Evolutionary conservation across 2,329 filamentous ascomycete species (phyloP).

Genomic region (Aspergillus sp.): DNA sequence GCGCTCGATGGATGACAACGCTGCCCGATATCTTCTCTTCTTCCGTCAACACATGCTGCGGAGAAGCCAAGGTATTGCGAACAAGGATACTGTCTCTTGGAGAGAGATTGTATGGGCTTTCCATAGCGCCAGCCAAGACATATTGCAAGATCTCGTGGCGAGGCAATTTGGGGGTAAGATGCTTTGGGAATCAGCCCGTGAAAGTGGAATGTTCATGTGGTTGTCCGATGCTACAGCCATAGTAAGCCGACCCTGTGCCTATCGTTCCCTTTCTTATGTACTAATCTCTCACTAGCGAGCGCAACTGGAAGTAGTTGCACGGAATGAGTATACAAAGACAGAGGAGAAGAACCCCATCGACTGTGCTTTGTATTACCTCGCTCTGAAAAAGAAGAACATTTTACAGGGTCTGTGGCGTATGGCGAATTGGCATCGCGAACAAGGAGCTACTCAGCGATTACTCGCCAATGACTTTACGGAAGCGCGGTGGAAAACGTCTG

Average conservation of each 20-base stretch:
- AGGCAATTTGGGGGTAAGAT: conserved; percentile 76
- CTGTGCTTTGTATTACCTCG: conserved; percentile 88
- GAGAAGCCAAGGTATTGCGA: conserved; percentile 59
- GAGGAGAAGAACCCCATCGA: conserved; percentile 88
- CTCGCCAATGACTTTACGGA: conserved; percentile 90
- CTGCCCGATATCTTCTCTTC: conserved; percentile 81
- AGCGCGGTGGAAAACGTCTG: conserved; percentile 80
- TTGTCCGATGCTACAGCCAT: conserved; percentile 73
- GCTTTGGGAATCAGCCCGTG: conserved; percentile 79
- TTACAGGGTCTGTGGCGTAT: conserved; percentile 93
- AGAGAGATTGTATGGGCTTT: conserved; percentile 48
- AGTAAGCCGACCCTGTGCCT: conserved; percentile 51
- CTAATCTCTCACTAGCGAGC: conserved; percentile 51
- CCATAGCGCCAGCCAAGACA: conserved; percentile 68
- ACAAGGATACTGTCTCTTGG: conserved; percentile 62
- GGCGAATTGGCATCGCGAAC: conserved; percentile 85
- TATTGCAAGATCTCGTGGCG: conserved; percentile 78
- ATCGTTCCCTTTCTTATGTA: background rate
- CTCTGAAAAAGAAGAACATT: conserved; percentile 84
- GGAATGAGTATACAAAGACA: conserved; percentile 87
- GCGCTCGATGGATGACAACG: conserved; percentile 86
- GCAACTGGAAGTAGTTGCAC: conserved; percentile 86
- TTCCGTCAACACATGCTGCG: conserved; percentile 78
- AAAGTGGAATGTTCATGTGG: conserved; percentile 95
- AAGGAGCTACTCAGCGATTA: conserved; percentile 73